phyloP scores from a whole-genome alignment of 2,329 filamentous ascomycete species.

The Fragosphaeria purpurea region DNA sequence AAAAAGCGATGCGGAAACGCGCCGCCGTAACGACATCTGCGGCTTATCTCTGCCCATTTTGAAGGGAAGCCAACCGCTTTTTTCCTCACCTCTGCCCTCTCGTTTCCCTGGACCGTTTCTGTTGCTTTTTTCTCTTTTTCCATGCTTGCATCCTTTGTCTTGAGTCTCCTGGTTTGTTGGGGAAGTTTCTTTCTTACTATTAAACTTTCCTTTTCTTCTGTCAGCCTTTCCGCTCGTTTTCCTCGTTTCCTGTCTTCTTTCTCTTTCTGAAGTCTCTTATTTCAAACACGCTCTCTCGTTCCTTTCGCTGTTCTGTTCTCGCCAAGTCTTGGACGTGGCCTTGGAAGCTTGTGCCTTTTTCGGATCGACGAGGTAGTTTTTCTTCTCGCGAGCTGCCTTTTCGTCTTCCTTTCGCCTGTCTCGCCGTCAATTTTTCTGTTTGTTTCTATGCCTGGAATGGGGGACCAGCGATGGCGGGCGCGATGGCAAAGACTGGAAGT shows the following conservation, averaged over 20 bases:
- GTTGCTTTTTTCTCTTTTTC: conserved; percentile 32
- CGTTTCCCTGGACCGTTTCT: conserved; percentile 15
- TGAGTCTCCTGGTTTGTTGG: conserved; percentile 5
- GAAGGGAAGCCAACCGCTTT: neutral
- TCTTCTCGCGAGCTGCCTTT: conserved; percentile 1
- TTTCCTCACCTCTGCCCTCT: neutral
- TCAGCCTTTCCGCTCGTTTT: neutral
- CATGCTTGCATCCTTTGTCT: conserved; percentile 3
- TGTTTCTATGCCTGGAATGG: neutral
- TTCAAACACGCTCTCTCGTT: conserved; percentile 1
- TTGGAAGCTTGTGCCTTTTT: neutral
- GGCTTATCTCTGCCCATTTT: conserved; percentile 61
- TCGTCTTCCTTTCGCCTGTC: neutral
- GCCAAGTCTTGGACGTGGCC: neutral
- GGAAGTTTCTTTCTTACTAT: conserved; percentile 1
- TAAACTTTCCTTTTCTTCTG: conserved; percentile 3
- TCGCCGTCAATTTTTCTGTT: neutral
- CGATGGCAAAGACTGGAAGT: conserved; percentile 12
- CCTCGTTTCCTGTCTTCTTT: neutral
- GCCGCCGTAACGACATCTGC: conserved; percentile 98
- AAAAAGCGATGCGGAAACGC: conserved; percentile 75
- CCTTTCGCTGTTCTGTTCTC: neutral
- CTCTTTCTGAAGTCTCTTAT: neutral
- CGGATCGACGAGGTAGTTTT: conserved; percentile 8
- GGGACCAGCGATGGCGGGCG: neutral